Percentiles rank a stretch among this genome's conserved stretches.
Conservation (phyloP, 148 eudicot genomes). For the Rheum nobile region DNA sequence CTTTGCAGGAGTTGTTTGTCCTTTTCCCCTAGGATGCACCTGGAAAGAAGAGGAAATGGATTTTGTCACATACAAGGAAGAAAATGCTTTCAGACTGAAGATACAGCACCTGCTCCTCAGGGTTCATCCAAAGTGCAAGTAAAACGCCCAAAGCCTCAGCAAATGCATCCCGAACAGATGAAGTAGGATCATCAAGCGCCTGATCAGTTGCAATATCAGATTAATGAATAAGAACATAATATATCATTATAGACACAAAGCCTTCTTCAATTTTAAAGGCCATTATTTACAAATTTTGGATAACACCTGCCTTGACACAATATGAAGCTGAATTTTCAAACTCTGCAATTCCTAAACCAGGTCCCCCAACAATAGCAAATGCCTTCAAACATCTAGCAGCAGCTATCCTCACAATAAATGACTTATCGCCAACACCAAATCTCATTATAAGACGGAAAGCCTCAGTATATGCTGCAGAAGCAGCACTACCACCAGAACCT, state of each 20-base stretch:
- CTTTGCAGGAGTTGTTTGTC: slow-evolving; percentile 40
- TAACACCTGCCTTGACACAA: slow-evolving; percentile 66
- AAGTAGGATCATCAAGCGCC: slow-evolving; percentile 83
- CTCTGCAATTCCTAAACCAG: slow-evolving; percentile 81
- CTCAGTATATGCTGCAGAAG: slow-evolving; percentile 70
- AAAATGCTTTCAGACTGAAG: neutral
- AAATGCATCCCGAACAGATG: slow-evolving; percentile 89
- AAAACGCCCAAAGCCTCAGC: slow-evolving; percentile 91
- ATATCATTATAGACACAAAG: neutral
- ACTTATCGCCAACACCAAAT: slow-evolving; percentile 71
- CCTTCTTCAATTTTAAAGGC: neutral
- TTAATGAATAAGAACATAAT: slow-evolving; percentile 8
- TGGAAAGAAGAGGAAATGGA: slow-evolving; percentile 21
- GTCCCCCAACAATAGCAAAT: slow-evolving; percentile 86
- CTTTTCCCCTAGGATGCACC: slow-evolving; percentile 84
- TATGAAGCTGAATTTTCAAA: slow-evolving; percentile 70
- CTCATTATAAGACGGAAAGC: slow-evolving; percentile 70
- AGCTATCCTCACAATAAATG: slow-evolving; percentile 78
- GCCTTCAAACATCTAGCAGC: slow-evolving; percentile 98
- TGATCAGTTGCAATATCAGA: slow-evolving; percentile 19
- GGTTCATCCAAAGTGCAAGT: slow-evolving; percentile 97
- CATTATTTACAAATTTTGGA: neutral
- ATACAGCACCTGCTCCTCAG: slow-evolving; percentile 68
- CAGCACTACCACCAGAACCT: slow-evolving; percentile 78
- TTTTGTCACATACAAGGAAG: too few species aligned